Conservation (phyloP, 2,329 filamentous ascomycete genomes). For the Chrysoporthe austroafricana region DNA sequence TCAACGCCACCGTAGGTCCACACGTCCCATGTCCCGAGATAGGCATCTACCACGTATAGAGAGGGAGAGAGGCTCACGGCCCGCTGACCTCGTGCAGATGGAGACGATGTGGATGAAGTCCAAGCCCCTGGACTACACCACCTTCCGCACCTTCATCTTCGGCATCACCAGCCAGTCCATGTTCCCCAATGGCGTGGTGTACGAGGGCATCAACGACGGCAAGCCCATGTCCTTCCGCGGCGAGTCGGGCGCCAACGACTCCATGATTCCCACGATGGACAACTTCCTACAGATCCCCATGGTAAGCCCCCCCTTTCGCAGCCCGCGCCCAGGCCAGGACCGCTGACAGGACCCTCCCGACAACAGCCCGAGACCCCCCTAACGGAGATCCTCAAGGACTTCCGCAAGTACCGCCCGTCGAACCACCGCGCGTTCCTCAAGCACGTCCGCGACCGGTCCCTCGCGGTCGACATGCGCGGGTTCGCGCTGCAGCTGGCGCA, state of each 20-base stretch:
- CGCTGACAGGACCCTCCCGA: too few relatives aligned
- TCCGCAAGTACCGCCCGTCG: conserved; percentile 84
- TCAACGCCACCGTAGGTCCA: conserved; percentile 61
- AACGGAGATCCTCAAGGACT: conserved; percentile 85
- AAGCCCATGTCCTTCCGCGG: conserved; percentile 82
- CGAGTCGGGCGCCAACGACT: conserved; percentile 92
- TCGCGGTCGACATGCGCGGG: conserved; percentile 56
- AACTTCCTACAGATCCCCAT: conserved; percentile 85
- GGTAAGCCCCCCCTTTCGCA: conserved; percentile 37
- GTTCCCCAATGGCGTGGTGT: conserved; percentile 91
- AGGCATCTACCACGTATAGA: background rate
- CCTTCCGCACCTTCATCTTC: conserved; percentile 95
- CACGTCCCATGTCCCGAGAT: too few relatives aligned
- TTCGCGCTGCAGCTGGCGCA: conserved; percentile 54
- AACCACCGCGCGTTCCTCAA: conserved; percentile 86
- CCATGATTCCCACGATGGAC: conserved; percentile 89
- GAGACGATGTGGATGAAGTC: conserved; percentile 92
- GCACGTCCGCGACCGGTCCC: conserved; percentile 62
- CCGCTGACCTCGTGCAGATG: conserved; percentile 53
- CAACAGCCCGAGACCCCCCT: conserved; percentile 79
- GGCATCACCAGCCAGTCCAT: conserved; percentile 92
- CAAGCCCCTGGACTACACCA: conserved; percentile 80
- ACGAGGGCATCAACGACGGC: conserved; percentile 76
- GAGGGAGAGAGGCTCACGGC: background rate
- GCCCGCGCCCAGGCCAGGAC: background rate